These are phyloP conservation scores for Syzygium malaccense DNA, from an alignment of 441 rosid species.

Conservation along the genomic window DNA sequence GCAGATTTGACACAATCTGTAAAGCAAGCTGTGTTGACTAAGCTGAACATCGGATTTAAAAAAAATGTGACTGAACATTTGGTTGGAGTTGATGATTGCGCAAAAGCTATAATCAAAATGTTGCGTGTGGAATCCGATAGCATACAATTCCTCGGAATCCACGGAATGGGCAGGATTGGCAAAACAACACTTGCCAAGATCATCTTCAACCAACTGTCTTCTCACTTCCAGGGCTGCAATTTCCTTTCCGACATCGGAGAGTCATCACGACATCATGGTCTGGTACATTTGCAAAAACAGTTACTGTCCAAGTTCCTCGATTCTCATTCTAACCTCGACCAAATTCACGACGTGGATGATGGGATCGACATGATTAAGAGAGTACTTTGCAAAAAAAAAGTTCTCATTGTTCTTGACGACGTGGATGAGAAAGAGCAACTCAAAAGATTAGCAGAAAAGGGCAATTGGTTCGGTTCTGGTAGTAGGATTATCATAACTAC, in stretches of 20 bases:
- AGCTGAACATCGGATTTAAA: not conserved
- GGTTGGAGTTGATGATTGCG: not conserved
- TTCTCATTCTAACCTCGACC: not conserved
- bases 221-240: not conserved
- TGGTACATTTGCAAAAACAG: not conserved
- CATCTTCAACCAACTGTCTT: not conserved
- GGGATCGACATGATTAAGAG: not conserved
- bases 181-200: not conserved
- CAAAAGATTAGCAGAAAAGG: not conserved
- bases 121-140: not conserved
- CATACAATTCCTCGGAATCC: not conserved
- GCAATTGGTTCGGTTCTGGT: not conserved
- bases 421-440: not conserved
- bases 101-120: not conserved
- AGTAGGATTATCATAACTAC: not conserved
- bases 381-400: accelerated
- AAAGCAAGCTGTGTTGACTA: not conserved
- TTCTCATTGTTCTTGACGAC: not conserved
- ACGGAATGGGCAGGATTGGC: not conserved
- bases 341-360: not conserved
- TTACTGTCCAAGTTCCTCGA: not conserved
- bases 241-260: not conserved
- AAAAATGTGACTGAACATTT: not conserved
- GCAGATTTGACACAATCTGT: not conserved
- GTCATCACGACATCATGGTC: not conserved